These are phyloP conservation scores for Rehmannia glutinosa DNA, from an alignment of 257 asterid species.

Conservation along the genomic window DNA sequence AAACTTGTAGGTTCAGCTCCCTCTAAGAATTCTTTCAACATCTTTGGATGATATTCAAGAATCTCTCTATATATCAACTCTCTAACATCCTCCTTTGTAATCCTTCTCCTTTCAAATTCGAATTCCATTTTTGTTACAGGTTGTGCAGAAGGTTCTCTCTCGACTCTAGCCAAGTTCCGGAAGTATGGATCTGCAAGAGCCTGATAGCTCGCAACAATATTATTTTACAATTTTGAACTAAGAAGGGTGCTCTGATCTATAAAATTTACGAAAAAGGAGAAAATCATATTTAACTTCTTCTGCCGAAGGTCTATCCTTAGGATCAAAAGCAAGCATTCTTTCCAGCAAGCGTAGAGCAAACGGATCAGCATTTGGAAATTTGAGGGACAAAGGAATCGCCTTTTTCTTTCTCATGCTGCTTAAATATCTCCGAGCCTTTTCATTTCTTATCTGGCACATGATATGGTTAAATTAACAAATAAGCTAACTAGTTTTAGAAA, in stretches of 20 bases:
- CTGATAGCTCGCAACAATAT: constrained; percentile 43
- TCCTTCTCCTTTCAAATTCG: constrained; percentile 93
- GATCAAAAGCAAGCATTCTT: constrained; percentile 97
- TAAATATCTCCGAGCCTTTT: constrained; percentile 93
- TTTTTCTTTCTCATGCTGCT: constrained; percentile 97
- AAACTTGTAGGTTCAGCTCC: constrained; percentile 91
- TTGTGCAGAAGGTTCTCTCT: constrained; percentile 96
- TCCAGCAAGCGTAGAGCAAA: constrained; percentile 82
- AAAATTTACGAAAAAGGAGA: background rate
- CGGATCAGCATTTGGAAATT: constrained; percentile 88
- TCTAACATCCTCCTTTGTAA: constrained; percentile 88
- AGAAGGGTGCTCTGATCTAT: background rate
- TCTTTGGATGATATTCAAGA: constrained; percentile 95
- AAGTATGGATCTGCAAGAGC: constrained; percentile 99
- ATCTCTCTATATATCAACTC: constrained; percentile 89
- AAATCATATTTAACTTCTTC: constrained; percentile 60
- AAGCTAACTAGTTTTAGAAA: constrained; percentile 1
- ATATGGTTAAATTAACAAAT: constrained; percentile 14
- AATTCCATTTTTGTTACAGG: constrained; percentile 97
- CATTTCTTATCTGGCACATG: constrained; percentile 78
- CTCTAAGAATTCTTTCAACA: constrained; percentile 84
- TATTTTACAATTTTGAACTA: constrained; percentile 21
- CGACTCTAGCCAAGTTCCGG: constrained; percentile 92
- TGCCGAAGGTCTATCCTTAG: constrained; percentile 89
- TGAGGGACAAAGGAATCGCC: constrained; percentile 69